Base-by-base conservation (phyloP, 208 protist species). In the Wallacemonas sp. region DNA sequence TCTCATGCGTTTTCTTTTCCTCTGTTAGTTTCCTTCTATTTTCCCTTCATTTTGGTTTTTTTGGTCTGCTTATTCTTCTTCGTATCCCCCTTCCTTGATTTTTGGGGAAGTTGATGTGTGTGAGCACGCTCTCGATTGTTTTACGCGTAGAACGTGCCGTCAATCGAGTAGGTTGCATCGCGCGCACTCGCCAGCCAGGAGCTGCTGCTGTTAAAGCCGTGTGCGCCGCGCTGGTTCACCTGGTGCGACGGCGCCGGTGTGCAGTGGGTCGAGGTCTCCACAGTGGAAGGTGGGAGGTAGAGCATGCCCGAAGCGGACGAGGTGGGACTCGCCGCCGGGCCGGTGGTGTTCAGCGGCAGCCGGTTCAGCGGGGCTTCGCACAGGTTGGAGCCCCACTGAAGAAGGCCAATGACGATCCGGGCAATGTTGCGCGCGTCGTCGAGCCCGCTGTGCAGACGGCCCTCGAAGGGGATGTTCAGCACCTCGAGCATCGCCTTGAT, bases 401-500 rank as follows among this genome's bases (percentile, higher is more conserved):
- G 77, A 36, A 96, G 80, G 3, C 80, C 79, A 67, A 93, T 90
- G 16, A 96, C 87, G 57, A 96, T 96, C n/a, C 44, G 69, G 2
- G 90, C 90, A 41, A 95, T 89, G 66, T 95, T 95, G 39, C 87
- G 74, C 28, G 90, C 84, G 49, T 95, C 90, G 71, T 95, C 87
- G 28, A 95, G 59, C 4, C 90, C 90, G 69, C 87, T 95, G 79
- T 95, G 90, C 63, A 95, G 76, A 1, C 87, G 76, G 5, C 90
- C 90, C 57, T 91, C 76, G 44, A 93, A 84, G 18, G 87, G 90
- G 28, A 81, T 57, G 42, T 92, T 74, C 50, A 96, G 70, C 41
- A 84, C 85, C 63, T 95, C 90, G 29, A 95, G 77, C 90, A 95
- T 95, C 23, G 81, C 87, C 72, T 91, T 84, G 44, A 95, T 95